phyloP scores from a whole-genome alignment of 257 asterid genomes.

The Capsicum rhomboideum region DNA sequence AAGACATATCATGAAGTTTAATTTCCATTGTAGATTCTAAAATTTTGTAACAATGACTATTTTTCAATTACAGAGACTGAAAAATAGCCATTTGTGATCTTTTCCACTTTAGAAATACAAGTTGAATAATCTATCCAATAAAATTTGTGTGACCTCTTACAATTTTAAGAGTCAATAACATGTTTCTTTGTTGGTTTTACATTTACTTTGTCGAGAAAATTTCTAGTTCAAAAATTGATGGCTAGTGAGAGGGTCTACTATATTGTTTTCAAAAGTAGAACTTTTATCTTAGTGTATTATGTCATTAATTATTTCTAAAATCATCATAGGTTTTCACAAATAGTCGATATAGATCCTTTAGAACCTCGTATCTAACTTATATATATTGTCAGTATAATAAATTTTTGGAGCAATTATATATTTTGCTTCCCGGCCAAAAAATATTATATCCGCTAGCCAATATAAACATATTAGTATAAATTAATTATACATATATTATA shows the following conservation, averaged over 20 bases:
- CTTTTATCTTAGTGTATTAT: not conserved
- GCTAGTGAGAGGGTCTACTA: not conserved
- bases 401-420: too few relatives aligned
- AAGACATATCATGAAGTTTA: too few relatives aligned
- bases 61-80: not conserved
- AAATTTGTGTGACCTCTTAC: not conserved
- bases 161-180: not conserved
- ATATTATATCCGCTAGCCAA: too few relatives aligned
- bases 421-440: too few relatives aligned
- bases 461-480: not conserved
- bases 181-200: not conserved
- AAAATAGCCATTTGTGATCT: not conserved
- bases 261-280: not conserved
- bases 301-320: not conserved
- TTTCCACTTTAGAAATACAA: not conserved
- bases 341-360: not conserved
- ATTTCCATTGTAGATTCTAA: not conserved
- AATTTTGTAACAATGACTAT: not conserved
- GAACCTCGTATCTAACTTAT: too few relatives aligned
- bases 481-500: not conserved
- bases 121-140: not conserved
- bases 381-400: too few relatives aligned
- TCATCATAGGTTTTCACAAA: not conserved
- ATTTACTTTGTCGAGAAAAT: not conserved
- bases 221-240: not conserved